Conservation (phyloP, 306 rosid species). For the Acacia melanoxylon region DNA sequence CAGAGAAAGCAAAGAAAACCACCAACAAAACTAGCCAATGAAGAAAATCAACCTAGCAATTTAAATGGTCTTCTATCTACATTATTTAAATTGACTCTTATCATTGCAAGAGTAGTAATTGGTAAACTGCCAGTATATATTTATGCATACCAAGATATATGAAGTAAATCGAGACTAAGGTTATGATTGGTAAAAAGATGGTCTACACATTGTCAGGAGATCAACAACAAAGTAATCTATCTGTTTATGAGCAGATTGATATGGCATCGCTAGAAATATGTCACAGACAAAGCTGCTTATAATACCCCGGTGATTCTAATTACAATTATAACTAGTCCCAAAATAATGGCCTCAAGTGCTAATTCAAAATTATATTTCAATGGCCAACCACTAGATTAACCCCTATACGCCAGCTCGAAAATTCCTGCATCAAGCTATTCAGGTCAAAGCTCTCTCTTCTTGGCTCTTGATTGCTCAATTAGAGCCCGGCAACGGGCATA, state of each 20-base stretch:
- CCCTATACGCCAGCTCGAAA: not conserved
- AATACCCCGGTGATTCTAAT: not conserved
- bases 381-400: not conserved
- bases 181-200: not conserved
- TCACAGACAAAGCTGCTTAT: not conserved
- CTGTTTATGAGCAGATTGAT: not conserved
- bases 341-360: not conserved
- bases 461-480: not conserved
- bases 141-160: not conserved
- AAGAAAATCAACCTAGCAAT: conserved; percentile 3
- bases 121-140: not conserved
- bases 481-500: not conserved
- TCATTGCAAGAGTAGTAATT: not conserved
- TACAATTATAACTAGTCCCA: not conserved
- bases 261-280: not conserved
- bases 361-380: not conserved
- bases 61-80: not conserved
- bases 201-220: not conserved
- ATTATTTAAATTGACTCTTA: not conserved
- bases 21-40: not conserved
- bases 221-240: not conserved
- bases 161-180: not conserved
- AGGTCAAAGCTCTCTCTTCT: not conserved
- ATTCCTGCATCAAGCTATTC: conserved; percentile 1
- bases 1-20: not conserved